A percentile compares a stretch with the other conserved stretches of the same genome.
These are phyloP conservation scores for Aspergillus taichungensis DNA, from an alignment of 495 filamentous ascomycete species.

Conservation along the genomic window DNA sequence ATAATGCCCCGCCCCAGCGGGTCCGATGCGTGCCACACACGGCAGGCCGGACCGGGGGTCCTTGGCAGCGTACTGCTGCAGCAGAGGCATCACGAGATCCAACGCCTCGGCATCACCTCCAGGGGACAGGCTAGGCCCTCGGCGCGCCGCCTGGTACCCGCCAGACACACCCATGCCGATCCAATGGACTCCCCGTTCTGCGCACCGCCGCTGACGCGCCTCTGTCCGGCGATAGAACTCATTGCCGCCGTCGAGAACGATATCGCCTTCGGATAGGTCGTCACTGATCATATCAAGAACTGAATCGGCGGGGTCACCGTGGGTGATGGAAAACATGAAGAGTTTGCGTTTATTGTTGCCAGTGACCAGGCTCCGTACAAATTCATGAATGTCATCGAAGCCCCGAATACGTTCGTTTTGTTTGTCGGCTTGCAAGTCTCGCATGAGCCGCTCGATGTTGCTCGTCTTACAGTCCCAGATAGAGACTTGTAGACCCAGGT, in stretches of 20 bases:
- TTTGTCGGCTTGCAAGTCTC: slow-evolving; percentile 14
- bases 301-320: slow-evolving; percentile 57
- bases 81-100: slow-evolving; percentile 52
- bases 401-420: slow-evolving; percentile 27
- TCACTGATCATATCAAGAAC: slow-evolving; percentile 51
- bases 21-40: slow-evolving; percentile 54
- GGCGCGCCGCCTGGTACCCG: slow-evolving; percentile 59
- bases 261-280: slow-evolving; percentile 51
- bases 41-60: slow-evolving; percentile 45
- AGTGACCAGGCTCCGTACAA: slow-evolving; percentile 27
- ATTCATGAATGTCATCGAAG: slow-evolving; percentile 30
- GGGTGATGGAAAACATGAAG: slow-evolving; percentile 61
- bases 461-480: slow-evolving; percentile 47
- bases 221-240: slow-evolving; percentile 65
- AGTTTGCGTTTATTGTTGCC: slow-evolving; percentile 30
- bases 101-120: slow-evolving; percentile 52
- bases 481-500: slow-evolving; percentile 51
- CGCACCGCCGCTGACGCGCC: slow-evolving; percentile 48
- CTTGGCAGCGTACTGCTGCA: slow-evolving; percentile 54
- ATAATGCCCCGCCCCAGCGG: slow-evolving; percentile 59
- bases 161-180: slow-evolving; percentile 63
- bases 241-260: slow-evolving; percentile 66
- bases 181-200: slow-evolving; percentile 48
- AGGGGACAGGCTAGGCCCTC: slow-evolving; percentile 56
- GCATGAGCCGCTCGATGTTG: slow-evolving; percentile 35